Base-by-base conservation (phyloP, 805 yeast genomes). In the Yamadazyma scolyti region DNA sequence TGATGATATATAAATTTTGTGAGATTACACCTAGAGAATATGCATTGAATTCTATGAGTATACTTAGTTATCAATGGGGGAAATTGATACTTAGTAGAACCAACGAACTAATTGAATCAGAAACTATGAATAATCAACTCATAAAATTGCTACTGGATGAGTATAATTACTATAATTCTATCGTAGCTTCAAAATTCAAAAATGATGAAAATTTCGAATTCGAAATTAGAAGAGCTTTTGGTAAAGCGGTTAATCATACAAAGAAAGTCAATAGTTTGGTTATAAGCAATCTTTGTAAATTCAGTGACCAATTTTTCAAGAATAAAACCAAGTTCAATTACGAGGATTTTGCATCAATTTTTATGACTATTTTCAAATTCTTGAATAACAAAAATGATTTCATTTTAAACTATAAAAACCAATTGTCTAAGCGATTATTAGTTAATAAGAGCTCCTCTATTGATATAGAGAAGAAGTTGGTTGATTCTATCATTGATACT, bases 341-440 rank as follows among this genome's bases (percentile, higher is more conserved):
- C 37, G 30, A 34, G 2, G 46, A 41, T 6, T 47, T 52, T 27
- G 35, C 43, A 19, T 23, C 33, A 1, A 46, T 47, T 5, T 52
- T 50, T 14, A 24, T 54, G 16, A 37, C 43, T 2, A 44, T 65
- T 6, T 65, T 61, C 50, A 55, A 59, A 21, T 47, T 52, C 6
- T 31, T 66, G 4, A 44, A 50, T 28, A 60, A 55, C 42, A 66
- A 66, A 30, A 42, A 37, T 17, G 60, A 54, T 10, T 63, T 65
- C 31, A 34, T 61, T 3, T 25, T 39, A 1, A 34, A 40, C 2
- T 66, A 62, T 42, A 56, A 54, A 33, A 47, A 47, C 22, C 66
- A 62, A 22, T 45, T 66, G n/a, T 60, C 69, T 4, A 52, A 50
- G 28, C 42, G 73, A 31, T 46, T 66, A 28, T 46, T 65, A 23